Evolutionary conservation across 768 basidiomycete species (phyloP).

Genomic region (Pulveroboletus sp.): DNA sequence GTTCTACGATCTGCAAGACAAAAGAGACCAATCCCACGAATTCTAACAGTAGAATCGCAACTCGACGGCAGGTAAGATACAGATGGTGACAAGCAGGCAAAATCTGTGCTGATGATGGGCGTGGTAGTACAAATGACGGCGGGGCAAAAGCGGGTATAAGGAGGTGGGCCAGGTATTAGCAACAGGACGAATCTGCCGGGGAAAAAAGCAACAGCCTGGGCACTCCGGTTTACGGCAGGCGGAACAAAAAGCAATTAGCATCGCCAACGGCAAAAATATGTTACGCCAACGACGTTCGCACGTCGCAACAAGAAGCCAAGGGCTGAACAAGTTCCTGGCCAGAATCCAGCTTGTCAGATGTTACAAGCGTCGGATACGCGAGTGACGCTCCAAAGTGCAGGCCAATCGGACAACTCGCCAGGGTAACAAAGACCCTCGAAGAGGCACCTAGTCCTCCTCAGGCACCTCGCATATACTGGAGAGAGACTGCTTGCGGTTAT

Average conservation of each 20-base stretch:
- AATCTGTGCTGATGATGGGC: conserved; percentile 16
- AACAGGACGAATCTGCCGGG: conserved; percentile 15
- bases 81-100: conserved; percentile 9
- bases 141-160: conserved; percentile 26
- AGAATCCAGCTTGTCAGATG: conserved; percentile 20
- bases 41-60: conserved; percentile 16
- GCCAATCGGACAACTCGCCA: neutral
- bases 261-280: conserved; percentile 11
- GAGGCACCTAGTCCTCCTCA: conserved; percentile 24
- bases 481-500: conserved; percentile 28
- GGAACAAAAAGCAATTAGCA: conserved; percentile 24
- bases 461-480: conserved; percentile 32
- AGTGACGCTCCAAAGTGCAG: neutral
- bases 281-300: conserved; percentile 9
- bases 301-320: conserved; percentile 13
- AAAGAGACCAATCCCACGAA: neutral
- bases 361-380: conserved; percentile 4
- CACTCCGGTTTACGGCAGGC: conserved; percentile 11
- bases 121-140: conserved; percentile 26
- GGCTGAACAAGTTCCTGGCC: conserved; percentile 3
- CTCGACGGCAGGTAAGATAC: conserved; percentile 15
- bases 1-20: conserved; percentile 11
- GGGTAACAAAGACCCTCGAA: neutral
- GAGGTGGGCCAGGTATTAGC: conserved; percentile 30
- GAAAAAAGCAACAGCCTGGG: conserved; percentile 14